Percentiles rank a stretch among this genome's conserved stretches.
phyloP scores from a whole-genome alignment of 2,329 filamentous ascomycete species.

The Orbilia javanica region DNA sequence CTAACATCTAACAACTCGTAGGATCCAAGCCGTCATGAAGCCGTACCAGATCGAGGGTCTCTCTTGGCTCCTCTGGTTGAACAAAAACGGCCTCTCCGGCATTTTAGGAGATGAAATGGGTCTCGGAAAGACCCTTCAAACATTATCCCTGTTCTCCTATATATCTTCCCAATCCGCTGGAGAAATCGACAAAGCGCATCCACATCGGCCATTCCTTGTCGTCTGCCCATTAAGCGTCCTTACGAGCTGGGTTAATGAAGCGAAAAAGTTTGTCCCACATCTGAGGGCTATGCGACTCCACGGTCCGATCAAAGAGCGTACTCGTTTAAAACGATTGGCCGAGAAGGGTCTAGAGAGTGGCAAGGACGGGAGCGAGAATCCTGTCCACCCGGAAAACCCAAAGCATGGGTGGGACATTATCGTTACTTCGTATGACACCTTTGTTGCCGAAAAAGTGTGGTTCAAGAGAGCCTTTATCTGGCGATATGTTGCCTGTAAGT shows the following conservation, averaged over 20 bases:
- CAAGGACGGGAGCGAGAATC: slow-evolving; percentile 67
- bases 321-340: slow-evolving; percentile 68
- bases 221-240: slow-evolving; percentile 93
- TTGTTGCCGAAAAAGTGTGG: slow-evolving; percentile 65
- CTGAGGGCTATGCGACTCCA: slow-evolving; percentile 80
- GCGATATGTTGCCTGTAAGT: slow-evolving; percentile 71
- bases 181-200: slow-evolving; percentile 72
- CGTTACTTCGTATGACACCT: slow-evolving; percentile 56
- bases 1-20: slow-evolving; percentile 15
- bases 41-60: slow-evolving; percentile 91
- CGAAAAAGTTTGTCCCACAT: slow-evolving; percentile 83
- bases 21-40: slow-evolving; percentile 60
- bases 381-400: slow-evolving; percentile 76
- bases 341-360: slow-evolving; percentile 67
- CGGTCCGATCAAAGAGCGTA: slow-evolving; percentile 77
- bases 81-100: slow-evolving; percentile 81
- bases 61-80: slow-evolving; percentile 92
- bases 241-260: slow-evolving; percentile 95
- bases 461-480: slow-evolving; percentile 70
- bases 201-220: slow-evolving; percentile 80
- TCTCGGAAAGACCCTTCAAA: slow-evolving; percentile 94
- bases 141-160: slow-evolving; percentile 89
- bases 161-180: slow-evolving; percentile 67
- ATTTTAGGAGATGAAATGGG: slow-evolving; percentile 99
- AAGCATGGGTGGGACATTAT: slow-evolving; percentile 72